Evolutionary conservation across 2,329 filamentous ascomycete genomes (phyloP).

Genomic region (Aspergillus jensenii): DNA sequence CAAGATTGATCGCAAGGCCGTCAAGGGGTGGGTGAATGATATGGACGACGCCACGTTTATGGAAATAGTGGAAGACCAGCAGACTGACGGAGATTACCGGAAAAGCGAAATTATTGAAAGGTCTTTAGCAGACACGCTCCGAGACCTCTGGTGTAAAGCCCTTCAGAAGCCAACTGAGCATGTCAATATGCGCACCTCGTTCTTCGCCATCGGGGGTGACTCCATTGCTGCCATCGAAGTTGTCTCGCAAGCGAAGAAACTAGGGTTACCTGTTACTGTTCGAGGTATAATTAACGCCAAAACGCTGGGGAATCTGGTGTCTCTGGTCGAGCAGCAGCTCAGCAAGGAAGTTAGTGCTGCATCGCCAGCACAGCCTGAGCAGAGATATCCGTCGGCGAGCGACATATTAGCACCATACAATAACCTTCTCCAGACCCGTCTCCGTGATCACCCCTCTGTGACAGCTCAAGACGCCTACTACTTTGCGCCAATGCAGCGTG

Average conservation of each 20-base stretch:
- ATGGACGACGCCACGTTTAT: neutral
- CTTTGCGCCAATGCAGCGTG: neutral
- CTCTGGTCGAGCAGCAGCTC: neutral
- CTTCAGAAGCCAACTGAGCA: neutral
- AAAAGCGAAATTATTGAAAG: neutral
- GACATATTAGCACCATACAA: neutral
- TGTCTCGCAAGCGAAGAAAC: neutral
- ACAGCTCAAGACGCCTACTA: neutral
- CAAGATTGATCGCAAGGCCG: neutral
- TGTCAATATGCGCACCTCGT: neutral
- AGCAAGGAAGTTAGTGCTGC: neutral
- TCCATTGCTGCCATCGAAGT: neutral
- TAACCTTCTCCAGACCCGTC: neutral
- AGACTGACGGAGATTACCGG: neutral
- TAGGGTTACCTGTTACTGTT: neutral
- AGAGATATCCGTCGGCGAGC: neutral
- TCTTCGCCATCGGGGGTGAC: neutral
- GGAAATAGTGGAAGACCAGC: neutral
- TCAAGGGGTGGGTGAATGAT: neutral
- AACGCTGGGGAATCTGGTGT: neutral
- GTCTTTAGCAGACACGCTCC: neutral
- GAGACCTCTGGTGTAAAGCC: neutral
- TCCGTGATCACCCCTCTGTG: neutral
- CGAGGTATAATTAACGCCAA: neutral
- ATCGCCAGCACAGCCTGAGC: neutral